phyloP scores from a whole-genome alignment of 139 green algal species.

The Marvania coccoides region DNA sequence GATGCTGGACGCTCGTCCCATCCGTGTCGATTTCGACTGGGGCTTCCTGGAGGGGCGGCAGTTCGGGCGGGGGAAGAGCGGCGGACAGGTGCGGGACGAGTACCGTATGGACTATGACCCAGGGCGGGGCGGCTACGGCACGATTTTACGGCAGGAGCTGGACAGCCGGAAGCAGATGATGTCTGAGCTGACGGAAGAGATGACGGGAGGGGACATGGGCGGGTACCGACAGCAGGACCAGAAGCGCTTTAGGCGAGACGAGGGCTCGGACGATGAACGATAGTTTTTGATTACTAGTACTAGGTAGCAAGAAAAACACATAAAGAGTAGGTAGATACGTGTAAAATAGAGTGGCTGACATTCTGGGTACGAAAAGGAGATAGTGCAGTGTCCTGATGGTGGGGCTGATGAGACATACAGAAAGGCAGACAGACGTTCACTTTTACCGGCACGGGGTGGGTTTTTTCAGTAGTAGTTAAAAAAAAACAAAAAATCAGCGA shows the following conservation, averaged over 20 bases:
- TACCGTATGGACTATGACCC: conserved; percentile 89
- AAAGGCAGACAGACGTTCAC: no score
- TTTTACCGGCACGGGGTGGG: no score
- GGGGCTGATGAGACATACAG: no score
- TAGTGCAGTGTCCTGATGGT: no score
- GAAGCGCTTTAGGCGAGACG: conserved; percentile 6
- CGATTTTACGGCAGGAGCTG: conserved; percentile 33
- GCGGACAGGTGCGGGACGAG: conserved; percentile 95
- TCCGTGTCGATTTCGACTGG: conserved; percentile 97
- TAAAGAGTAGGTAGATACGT: no score
- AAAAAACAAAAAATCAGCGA: neutral
- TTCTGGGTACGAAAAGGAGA: no score
- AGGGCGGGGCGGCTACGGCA: conserved; percentile 72
- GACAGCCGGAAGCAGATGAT: conserved; percentile 6
- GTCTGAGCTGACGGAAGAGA: conserved; percentile 5
- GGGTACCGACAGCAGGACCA: neutral
- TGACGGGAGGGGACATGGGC: conserved; percentile 18
- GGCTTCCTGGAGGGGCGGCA: conserved; percentile 93
- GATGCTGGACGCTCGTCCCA: conserved; percentile 84
- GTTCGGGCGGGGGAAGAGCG: conserved; percentile 82
- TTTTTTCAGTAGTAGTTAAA: no score
- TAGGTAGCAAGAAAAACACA: no score
- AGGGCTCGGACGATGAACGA: conserved; percentile 23
- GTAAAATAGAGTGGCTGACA: no score
- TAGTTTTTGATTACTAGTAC: conserved; percentile 4